Evolutionary conservation across 768 basidiomycete species (phyloP), one percentile per base, ranked within the genome.

Genomic region (Exsudoporus frostii): DNA sequence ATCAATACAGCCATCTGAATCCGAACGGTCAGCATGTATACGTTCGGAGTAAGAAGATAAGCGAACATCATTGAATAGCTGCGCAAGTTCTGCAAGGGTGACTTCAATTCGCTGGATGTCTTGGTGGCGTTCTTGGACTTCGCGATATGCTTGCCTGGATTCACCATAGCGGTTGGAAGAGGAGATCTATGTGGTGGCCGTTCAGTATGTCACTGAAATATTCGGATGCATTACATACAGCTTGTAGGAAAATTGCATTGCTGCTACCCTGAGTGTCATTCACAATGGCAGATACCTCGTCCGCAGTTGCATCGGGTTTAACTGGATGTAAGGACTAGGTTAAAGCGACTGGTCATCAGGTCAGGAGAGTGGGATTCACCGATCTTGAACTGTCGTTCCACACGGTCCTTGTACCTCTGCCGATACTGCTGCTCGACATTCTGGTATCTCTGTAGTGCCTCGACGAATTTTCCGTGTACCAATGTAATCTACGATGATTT

Each of bases 51-150:
- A 58, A 46, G 37, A 46, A 33, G 10, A 9, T 14, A 20, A 19
- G 58, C 79, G 24, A 54, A 89, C 90, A 63, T 98, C 94, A 56
- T 78, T 82, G 73, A 95, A 93, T 61, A 98, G 71, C 64, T 92
- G 89, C 4, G 89, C 90, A 45, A 98, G 77, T 68, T 96, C 92
- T n/a, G 81, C 86, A 43, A 96, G 72, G 4, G 93, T 97, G 60
- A 81, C 77, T 69, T 96, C 92, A 65, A 96, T 92, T 67, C 81
- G 83, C 59, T 80, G 79, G 59, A 98, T 81, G 55, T 97, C 92
- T 62, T 86, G 79, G 65, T 95, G 92, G 33, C 94, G 81, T 53
- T 88, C 84, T 66, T 95, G 94, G 0, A 94, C 92, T 71, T 97
- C 94, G 45, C 83, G 79, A 68, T 87, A 92, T 0, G 90, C 93